A percentile compares a stretch with the other conserved stretches of the same genome.
Conservation (phyloP, 495 filamentous ascomycete species). For the Tetracladium setigerum region DNA sequence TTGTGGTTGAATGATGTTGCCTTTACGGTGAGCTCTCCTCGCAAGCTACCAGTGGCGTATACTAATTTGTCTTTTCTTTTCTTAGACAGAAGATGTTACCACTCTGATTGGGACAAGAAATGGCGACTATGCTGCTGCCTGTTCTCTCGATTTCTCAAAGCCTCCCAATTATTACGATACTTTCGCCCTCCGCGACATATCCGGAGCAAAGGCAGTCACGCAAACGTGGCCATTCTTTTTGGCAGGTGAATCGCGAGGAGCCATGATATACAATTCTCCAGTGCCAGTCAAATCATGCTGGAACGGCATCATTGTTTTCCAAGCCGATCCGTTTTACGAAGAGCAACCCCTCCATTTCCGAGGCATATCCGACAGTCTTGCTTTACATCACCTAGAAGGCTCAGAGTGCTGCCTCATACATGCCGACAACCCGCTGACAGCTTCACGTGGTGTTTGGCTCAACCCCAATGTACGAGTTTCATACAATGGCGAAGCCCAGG, state of each 20-base stretch:
- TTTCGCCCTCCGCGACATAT: slow-evolving; percentile 68
- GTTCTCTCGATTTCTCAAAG: slow-evolving; percentile 66
- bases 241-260: slow-evolving; percentile 1
- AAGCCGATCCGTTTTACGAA: slow-evolving; percentile 47
- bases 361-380: slow-evolving; percentile 61
- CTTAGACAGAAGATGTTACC: slow-evolving; percentile 54
- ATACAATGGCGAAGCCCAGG: slow-evolving; percentile 53
- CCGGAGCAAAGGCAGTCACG: slow-evolving; percentile 49
- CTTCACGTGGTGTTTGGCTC: slow-evolving; percentile 55
- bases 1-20: slow-evolving; percentile 72
- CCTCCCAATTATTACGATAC: slow-evolving; percentile 76
- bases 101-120: slow-evolving; percentile 63
- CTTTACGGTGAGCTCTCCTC: slow-evolving; percentile 30
- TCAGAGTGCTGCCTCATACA: slow-evolving; percentile 82
- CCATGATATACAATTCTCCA: slow-evolving; percentile 2
- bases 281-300: slow-evolving; percentile 52
- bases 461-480: slow-evolving; percentile 73
- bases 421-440: slow-evolving; percentile 34
- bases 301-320: slow-evolving; percentile 63
- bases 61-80: background rate
- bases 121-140: slow-evolving; percentile 71
- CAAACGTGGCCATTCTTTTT: slow-evolving; percentile 74
- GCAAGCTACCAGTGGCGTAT: background rate
- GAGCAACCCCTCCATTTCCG: slow-evolving; percentile 43
- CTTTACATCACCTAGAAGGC: slow-evolving; percentile 59